phyloP scores from a whole-genome alignment of 768 basidiomycete genomes.

The Suillus subaureus region DNA sequence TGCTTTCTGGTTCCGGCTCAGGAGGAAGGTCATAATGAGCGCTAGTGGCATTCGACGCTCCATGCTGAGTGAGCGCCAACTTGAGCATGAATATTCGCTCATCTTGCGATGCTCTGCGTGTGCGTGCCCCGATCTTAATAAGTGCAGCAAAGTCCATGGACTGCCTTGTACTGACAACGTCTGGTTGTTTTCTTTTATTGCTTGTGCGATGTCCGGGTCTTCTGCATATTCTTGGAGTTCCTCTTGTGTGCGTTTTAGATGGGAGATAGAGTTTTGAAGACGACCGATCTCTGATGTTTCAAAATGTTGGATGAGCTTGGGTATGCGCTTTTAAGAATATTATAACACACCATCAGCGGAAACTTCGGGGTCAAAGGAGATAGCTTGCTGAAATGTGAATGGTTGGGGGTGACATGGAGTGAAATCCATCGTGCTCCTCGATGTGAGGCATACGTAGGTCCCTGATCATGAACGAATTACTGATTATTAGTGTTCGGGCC shows the following conservation, averaged over 20 bases:
- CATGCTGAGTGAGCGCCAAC: constrained; percentile 65
- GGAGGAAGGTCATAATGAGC: constrained; percentile 4
- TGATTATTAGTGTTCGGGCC: neutral
- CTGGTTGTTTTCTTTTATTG: constrained; percentile 68
- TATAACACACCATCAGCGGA: constrained; percentile 53
- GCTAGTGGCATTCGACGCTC: constrained; percentile 22
- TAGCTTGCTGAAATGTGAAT: too few relatives aligned
- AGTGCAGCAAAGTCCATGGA: constrained; percentile 10
- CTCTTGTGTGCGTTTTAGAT: constrained; percentile 63
- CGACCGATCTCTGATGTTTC: constrained; percentile 66
- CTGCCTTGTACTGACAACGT: constrained; percentile 52
- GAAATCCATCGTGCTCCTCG: constrained; percentile 55
- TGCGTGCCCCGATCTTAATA: constrained; percentile 14
- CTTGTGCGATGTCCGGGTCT: constrained; percentile 62
- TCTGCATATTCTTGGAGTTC: constrained; percentile 50
- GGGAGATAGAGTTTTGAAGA: constrained; percentile 68
- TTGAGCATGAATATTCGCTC: constrained; percentile 73
- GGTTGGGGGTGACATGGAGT: constrained; percentile 71
- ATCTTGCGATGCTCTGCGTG: constrained; percentile 69
- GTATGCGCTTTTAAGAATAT: constrained; percentile 3
- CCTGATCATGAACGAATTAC: neutral
- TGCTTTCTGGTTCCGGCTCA: neutral
- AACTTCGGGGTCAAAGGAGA: too few relatives aligned
- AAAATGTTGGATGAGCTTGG: neutral
- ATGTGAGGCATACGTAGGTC: neutral